These are phyloP conservation scores for Pseudopithomyces chartarum DNA, from an alignment of 2,329 filamentous ascomycete species.

Conservation along the genomic window DNA sequence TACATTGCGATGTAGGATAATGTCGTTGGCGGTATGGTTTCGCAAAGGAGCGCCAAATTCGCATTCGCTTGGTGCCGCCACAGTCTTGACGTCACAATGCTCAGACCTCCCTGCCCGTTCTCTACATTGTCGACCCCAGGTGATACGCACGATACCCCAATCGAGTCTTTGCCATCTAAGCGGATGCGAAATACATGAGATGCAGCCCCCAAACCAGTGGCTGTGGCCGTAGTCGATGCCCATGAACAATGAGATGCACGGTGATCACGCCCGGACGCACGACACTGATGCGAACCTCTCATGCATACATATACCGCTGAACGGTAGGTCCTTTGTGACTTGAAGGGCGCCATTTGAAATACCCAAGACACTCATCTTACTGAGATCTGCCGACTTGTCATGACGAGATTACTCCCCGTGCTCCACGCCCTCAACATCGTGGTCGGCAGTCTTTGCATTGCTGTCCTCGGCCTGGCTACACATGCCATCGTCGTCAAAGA, in stretches of 20 bases:
- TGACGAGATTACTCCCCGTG: neutral
- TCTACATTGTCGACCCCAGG: neutral
- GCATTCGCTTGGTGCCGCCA: neutral
- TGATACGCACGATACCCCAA: neutral
- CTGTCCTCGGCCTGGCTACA: constrained; percentile 6
- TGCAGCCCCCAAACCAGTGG: neutral
- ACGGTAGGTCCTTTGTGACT: neutral
- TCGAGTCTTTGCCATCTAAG: too few relatives aligned
- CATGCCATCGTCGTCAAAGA: neutral
- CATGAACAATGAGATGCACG: neutral
- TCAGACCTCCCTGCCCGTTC: neutral
- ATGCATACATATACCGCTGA: neutral
- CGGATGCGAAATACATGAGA: neutral
- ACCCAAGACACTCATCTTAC: neutral
- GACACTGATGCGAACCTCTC: neutral
- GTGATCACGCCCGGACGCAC: neutral
- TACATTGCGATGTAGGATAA: too few relatives aligned
- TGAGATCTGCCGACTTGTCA: neutral
- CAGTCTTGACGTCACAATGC: neutral
- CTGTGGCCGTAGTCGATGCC: neutral
- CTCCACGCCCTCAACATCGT: constrained; percentile 10
- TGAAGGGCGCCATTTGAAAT: neutral
- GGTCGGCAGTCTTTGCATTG: constrained; percentile 8
- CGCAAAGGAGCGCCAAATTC: neutral
- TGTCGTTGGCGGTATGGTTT: too few relatives aligned